Base-by-base conservation (phyloP, 2,329 filamentous ascomycete genomes). In the Hypoxylon sp. region DNA sequence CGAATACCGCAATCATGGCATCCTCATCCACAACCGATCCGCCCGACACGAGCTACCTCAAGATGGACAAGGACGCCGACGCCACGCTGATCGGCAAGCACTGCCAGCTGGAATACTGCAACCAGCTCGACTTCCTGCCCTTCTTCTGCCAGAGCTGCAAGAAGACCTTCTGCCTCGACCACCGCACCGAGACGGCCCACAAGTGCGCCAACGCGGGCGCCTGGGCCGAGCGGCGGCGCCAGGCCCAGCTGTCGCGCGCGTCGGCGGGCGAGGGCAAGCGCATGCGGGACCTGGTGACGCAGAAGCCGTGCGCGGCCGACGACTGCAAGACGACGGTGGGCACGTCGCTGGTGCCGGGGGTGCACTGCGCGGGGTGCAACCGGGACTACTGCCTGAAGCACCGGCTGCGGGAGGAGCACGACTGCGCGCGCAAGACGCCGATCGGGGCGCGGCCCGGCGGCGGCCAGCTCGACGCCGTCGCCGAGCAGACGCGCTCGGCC, bases 51-150 rank as follows among this genome's bases (percentile, higher is more conserved):
- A 88, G 81, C 73, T 92, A 88, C 79, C 83, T 88, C 73, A 83
- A 83, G 61, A 93, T 93, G 88, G 82, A 89, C 70, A 83, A 86
- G 69, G 83, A 76, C 58, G 72, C 82, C 73, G 93, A 97, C 76
- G 88, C 93, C 43, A 88, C 91, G 69, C 84, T 93, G 20, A 89
- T 98, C 67, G 95, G 95, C 75, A 86, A 86, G 61, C 93, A 97
- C 80, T 99, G 95, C 83, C 87, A 97, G 75, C 88, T 90, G 77
- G 81, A 89, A 64, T 96, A 92, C 81, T 99, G 95, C 81, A 89
- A 93, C 73, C 90, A 95, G 72, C 90, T 98, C 59, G 95, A 98
- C 77, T 98, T 99, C 75, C 86, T 99, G 3, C 95, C 95, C 3
- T 98, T 98, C 76, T 84, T 87, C 71, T 99, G 95, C 79, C 91